Evolutionary conservation across 805 yeast genomes (phyloP), one percentile per base, ranked within the genome.

Genomic region (Wickerhamomyces bovis): DNA sequence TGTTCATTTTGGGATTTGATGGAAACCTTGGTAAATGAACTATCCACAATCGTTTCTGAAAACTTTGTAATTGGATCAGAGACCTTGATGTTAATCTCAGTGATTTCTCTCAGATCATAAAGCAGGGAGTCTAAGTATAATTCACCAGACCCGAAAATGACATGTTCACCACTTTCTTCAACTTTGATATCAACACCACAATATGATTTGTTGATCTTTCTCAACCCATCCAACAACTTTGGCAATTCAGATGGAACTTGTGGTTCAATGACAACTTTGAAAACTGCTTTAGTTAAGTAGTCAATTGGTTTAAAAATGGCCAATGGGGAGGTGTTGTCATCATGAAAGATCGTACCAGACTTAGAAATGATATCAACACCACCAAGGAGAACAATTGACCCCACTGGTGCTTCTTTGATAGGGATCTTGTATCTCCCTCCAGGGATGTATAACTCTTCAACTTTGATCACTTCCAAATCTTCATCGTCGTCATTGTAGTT

Each of bases 101-200:
- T 75, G 8, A 56, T 49, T 55, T 69, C 62, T 52, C 97, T 70
- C 39, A 94, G 65, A 58, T 89, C 97, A 61, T 83, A 85, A 36
- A 94, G 64, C 21, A 85, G 67, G 54, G 94, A 86, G 63, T 94
- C 98, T 65, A 94, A 62, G 58, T 87, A 88, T 16, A 92, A 56
- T 59, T 94, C 98, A 7, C 99, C 99, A 10, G 88, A 78, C 0
- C 94, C 97, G 23, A 81, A 58, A 0, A 94, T 62, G 1, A 81
- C 80, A 60, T 85, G 88, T 56, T 89, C 97, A 2, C 97, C 97
- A 44, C 90, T 84, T 53, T 87, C 95, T 61, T 89, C 96, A 1
- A 85, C 88, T 52, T 75, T 79, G n/a, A 86, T 69, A 19, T 73
- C 73, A 33, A 81, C 71, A 4, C 89, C 83, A 10, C 84, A 74